Percentiles rank a stretch among this genome's conserved stretches.
Evolutionary conservation across 2,329 filamentous ascomycete genomes (phyloP).

Genomic region (Fusarium brachygibbosum): DNA sequence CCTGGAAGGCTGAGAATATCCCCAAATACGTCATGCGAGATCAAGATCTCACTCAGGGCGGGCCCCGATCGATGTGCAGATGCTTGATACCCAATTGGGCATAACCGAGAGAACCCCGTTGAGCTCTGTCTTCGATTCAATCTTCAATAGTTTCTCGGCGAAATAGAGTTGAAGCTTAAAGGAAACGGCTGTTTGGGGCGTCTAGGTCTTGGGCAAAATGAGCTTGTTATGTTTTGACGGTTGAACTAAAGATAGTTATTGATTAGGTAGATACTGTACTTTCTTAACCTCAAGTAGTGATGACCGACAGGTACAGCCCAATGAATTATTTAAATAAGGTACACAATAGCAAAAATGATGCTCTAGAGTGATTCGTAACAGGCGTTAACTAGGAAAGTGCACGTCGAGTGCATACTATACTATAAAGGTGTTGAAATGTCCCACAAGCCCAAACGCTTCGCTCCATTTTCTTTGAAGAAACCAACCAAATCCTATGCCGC

Average conservation of each 20-base stretch:
- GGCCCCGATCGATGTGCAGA: constrained; percentile 20
- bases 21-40: constrained; percentile 35
- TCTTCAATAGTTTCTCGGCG: neutral
- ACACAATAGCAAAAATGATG: constrained; percentile 12
- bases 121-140: neutral
- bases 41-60: constrained; percentile 22
- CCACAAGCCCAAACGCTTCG: constrained; percentile 35
- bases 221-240: neutral
- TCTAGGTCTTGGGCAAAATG: neutral
- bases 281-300: neutral
- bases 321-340: constrained; percentile 2
- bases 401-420: constrained; percentile 42
- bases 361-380: constrained; percentile 37
- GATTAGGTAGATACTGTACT: neutral
- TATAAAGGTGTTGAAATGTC: constrained; percentile 13
- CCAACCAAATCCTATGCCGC: neutral
- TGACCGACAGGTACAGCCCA: neutral
- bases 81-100: constrained; percentile 20
- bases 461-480: constrained; percentile 15
- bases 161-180: neutral
- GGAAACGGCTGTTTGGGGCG: neutral
- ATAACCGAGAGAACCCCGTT: constrained; percentile 6
- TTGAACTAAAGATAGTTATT: neutral
- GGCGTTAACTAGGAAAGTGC: constrained; percentile 41
- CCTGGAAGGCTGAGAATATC: neutral